Conservation (phyloP, 192 early-diverging fungal species). For the Polychytrium aggregatum region DNA sequence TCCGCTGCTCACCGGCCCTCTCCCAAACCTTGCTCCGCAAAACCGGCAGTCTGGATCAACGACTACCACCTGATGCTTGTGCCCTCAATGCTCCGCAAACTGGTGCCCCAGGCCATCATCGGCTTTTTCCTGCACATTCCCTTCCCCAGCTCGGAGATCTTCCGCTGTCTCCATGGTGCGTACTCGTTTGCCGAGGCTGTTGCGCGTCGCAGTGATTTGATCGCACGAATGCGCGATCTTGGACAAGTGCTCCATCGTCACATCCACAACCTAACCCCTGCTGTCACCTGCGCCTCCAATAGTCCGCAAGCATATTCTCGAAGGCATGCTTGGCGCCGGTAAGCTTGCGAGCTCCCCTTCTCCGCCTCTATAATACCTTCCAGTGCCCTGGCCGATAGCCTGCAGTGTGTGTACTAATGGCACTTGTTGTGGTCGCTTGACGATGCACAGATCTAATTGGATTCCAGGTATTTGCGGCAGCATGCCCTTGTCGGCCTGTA, state of each 20-base stretch:
- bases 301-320: slow-evolving; percentile 36
- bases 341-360: not conserved
- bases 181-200: slow-evolving; percentile 4
- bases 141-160: slow-evolving; percentile 91
- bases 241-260: no score
- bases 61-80: slow-evolving; percentile 97
- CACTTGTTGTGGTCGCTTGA: not conserved
- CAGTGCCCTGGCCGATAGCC: no score
- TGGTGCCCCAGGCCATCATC: slow-evolving; percentile 74
- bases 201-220: no score
- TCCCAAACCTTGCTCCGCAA: not conserved
- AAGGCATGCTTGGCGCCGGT: slow-evolving; percentile 33
- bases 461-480: slow-evolving; percentile 18
- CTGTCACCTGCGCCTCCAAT: no score
- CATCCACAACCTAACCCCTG: no score
- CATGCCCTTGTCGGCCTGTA: not conserved
- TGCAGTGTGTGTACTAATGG: no score
- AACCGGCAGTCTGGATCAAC: slow-evolving; percentile 76
- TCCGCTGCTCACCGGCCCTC: slow-evolving; percentile 1
- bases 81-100: slow-evolving; percentile 74
- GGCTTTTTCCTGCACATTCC: slow-evolving; percentile 97
- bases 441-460: slow-evolving; percentile 25
- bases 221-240: no score
- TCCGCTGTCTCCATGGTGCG: slow-evolving; percentile 70
- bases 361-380: no score